A percentile compares a stretch with the other conserved stretches of the same genome.
These are phyloP conservation scores for Volvariella surrecta DNA, from an alignment of 1,284 basidiomycete species.

Conservation along the genomic window DNA sequence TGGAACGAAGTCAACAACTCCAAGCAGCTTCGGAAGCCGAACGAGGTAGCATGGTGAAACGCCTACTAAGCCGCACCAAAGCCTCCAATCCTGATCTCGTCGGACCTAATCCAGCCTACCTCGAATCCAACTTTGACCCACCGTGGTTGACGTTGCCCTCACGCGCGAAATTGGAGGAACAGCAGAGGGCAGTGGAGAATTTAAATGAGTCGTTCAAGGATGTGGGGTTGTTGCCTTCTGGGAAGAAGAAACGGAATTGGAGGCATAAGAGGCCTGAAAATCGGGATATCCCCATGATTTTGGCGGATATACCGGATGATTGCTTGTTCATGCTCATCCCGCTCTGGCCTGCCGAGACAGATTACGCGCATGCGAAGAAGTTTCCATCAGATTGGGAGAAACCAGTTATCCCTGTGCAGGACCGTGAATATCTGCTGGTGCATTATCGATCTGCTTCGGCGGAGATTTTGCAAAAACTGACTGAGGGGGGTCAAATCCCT, in stretches of 20 bases:
- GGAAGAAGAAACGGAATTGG: constrained; percentile 21
- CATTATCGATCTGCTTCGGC: constrained; percentile 49
- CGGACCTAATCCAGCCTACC: constrained; percentile 15
- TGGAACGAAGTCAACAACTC: constrained; percentile 14
- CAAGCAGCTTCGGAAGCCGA: constrained; percentile 6
- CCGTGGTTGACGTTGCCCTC: constrained; percentile 64
- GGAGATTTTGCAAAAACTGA: constrained; percentile 2
- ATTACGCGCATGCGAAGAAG: constrained; percentile 29
- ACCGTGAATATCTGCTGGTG: constrained; percentile 63
- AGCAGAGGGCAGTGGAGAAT: constrained; percentile 57
- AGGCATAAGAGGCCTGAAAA: constrained; percentile 18
- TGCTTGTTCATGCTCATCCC: constrained; percentile 76
- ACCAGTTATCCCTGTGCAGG: constrained; percentile 34
- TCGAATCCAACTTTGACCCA: constrained; percentile 41
- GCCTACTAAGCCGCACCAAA: constrained; percentile 11
- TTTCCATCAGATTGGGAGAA: neutral
- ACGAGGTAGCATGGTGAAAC: constrained; percentile 3
- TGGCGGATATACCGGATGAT: constrained; percentile 36
- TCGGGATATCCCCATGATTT: constrained; percentile 9
- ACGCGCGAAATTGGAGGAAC: constrained; percentile 54
- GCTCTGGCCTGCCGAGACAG: constrained; percentile 71
- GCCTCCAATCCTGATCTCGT: constrained; percentile 9
- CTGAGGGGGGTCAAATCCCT: neutral
- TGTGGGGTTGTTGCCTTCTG: constrained; percentile 63
- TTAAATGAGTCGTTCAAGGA: constrained; percentile 70